Base-by-base conservation (phyloP, 129 eudicot genomes). In the Ambrosia artemisiifolia region DNA sequence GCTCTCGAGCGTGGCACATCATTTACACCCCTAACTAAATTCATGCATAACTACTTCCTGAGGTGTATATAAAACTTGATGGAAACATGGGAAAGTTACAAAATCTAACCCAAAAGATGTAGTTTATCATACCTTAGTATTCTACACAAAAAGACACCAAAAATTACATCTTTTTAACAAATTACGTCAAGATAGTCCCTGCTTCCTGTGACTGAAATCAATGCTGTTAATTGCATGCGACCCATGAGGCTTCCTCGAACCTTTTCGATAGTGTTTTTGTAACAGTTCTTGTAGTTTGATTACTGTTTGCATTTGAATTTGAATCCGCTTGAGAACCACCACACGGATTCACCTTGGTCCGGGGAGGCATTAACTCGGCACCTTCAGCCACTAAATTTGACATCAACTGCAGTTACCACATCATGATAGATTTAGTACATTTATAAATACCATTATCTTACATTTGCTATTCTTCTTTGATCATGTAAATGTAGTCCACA, bases 331-430 rank as follows among this genome's bases (percentile, higher is more conserved):
- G 55, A 71, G 64, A 13, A 14, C 13, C 42, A 55, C 28, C 76
- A 17, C 68, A 73, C 49, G 43, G 8, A 14, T 49, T 48, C 49
- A 3, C 8, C 49, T 38, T 74, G 63, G 69, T 53, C 85, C 96
- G 74, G 17, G 68, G 78, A 32, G 89, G 96, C 91, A 89, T 89
- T 49, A 89, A 78, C 67, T 83, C 96, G 5, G 78, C 73, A 36
- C 78, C 87, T 40, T 63, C 81, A 2, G 77, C 64, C 36, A 84
- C 85, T 16, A 71, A 7, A 43, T 78, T 72, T 71, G 55, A 73
- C 89, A 89, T 84, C 77, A 84, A 34, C 96, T 89, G 83, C 79
- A 72, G 28, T 51, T 53, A 48, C 60, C 70, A 66, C 46, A 51
- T 65, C 53, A 76, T 24, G 42, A 42, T 67, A 64, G 35, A 4